phyloP scores from a whole-genome alignment of 169 alveolate species.

The Plasmodium blacklocki region DNA sequence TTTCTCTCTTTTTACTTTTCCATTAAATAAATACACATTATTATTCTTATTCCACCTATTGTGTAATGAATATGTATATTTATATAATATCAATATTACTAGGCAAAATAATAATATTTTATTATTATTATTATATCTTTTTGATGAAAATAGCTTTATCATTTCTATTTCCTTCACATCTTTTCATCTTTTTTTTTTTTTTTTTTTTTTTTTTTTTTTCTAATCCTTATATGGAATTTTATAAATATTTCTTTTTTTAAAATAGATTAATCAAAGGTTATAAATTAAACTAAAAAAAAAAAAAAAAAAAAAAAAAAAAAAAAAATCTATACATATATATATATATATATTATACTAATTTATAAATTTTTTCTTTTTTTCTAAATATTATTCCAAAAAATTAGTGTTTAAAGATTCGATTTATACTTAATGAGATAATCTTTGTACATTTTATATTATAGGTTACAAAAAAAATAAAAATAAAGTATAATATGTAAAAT shows the following conservation, averaged over 20 bases:
- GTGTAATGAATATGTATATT: not conserved
- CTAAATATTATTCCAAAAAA: too few relatives aligned
- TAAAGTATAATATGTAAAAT: too few relatives aligned
- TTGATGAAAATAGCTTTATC: constrained; percentile 51
- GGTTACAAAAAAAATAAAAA: too few relatives aligned
- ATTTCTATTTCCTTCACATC: constrained; percentile 42
- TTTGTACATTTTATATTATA: too few relatives aligned
- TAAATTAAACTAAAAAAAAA: not conserved
- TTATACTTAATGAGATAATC: too few relatives aligned
- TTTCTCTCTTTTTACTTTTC: not conserved
- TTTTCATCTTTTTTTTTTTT: constrained; percentile 33
- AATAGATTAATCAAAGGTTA: too few relatives aligned
- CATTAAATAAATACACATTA: not conserved
- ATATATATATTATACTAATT: too few relatives aligned
- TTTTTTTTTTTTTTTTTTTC: not conserved
- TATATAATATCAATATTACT: constrained; percentile 5
- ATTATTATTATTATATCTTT: constrained; percentile 15
- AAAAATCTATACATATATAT: too few relatives aligned
- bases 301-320: not conserved
- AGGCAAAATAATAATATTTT: constrained; percentile 10
- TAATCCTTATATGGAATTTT: too few relatives aligned
- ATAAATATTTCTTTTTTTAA: too few relatives aligned
- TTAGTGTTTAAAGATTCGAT: too few relatives aligned
- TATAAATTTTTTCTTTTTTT: too few relatives aligned
- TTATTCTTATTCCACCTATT: constrained; percentile 3